These are phyloP conservation scores for Suillus alpinus DNA, from an alignment of 768 basidiomycete genomes.

Conservation along the genomic window DNA sequence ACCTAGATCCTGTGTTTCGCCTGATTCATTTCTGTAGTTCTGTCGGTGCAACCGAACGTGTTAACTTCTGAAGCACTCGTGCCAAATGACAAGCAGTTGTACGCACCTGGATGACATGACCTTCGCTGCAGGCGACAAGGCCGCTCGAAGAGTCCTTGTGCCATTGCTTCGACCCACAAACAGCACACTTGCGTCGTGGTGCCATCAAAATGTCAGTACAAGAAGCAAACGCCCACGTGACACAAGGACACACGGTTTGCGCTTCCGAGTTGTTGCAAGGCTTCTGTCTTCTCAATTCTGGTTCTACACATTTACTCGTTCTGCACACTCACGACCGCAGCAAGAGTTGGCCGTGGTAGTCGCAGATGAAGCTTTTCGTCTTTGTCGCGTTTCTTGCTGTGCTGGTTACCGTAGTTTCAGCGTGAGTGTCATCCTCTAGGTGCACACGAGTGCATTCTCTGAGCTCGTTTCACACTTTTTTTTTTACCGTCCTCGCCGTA, in stretches of 20 bases:
- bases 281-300: neutral
- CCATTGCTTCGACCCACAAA: conserved; percentile 86
- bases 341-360: neutral
- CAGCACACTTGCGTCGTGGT: conserved; percentile 61
- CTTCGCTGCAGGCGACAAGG: conserved; percentile 83
- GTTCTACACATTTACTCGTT: neutral
- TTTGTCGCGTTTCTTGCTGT: conserved; percentile 48
- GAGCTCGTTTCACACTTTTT: neutral
- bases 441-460: neutral
- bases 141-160: conserved; percentile 82
- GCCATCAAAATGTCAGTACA: conserved; percentile 41
- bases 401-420: conserved; percentile 51
- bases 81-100: neutral
- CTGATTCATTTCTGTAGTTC: conserved; percentile 83
- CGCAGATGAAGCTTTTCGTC: conserved; percentile 48
- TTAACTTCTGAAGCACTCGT: neutral
- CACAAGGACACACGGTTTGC: neutral
- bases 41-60: conserved; percentile 25
- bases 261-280: neutral
- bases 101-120: conserved; percentile 83
- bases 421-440: conserved; percentile 44
- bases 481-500: neutral
- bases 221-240: neutral
- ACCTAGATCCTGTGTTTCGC: conserved; percentile 62
- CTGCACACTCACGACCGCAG: neutral